Percentiles rank a stretch among this genome's conserved stretches.
phyloP scores from a whole-genome alignment of 768 basidiomycete species.

The Mycena pura region DNA sequence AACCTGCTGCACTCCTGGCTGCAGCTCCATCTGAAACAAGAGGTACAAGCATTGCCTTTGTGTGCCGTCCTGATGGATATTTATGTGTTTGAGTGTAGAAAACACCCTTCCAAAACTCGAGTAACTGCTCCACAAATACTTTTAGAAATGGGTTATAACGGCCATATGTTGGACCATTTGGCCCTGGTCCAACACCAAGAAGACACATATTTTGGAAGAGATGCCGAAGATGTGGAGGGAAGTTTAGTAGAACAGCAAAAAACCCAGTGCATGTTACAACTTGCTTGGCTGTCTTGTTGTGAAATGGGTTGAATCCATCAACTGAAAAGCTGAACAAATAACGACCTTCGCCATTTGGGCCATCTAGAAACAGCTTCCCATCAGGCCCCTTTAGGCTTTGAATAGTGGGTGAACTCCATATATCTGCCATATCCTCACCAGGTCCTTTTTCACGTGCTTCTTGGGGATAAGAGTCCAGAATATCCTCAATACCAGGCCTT shows the following conservation, averaged over 20 bases:
- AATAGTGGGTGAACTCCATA: constrained; percentile 30
- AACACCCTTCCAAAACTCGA: constrained; percentile 39
- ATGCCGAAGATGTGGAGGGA: constrained; percentile 24
- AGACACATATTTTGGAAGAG: constrained; percentile 46
- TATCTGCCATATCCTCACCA: constrained; percentile 20
- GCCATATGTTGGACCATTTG: constrained; percentile 37
- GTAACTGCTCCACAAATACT: constrained; percentile 43
- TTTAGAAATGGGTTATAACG: constrained; percentile 44
- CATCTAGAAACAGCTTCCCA: constrained; percentile 32
- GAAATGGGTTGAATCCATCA: constrained; percentile 38
- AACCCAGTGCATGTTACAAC: constrained; percentile 31
- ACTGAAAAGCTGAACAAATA: constrained; percentile 33
- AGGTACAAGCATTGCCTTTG: constrained; percentile 29
- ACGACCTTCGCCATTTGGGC: constrained; percentile 21
- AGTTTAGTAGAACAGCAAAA: constrained; percentile 28
- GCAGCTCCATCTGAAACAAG: constrained; percentile 41
- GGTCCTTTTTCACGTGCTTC: not conserved
- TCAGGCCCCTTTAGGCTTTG: constrained; percentile 22
- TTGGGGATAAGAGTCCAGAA: constrained; percentile 25
- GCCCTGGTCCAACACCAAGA: constrained; percentile 44
- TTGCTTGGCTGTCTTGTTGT: constrained; percentile 34
- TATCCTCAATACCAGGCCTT: constrained; percentile 34
- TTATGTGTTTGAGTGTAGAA: constrained; percentile 32
- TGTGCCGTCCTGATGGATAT: constrained; percentile 21
- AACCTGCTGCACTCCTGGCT: constrained; percentile 34